Percentiles rank a stretch among this genome's conserved stretches.
These are phyloP conservation scores for Cytospora piceicola DNA, from an alignment of 2,329 filamentous ascomycete species.

Conservation along the genomic window DNA sequence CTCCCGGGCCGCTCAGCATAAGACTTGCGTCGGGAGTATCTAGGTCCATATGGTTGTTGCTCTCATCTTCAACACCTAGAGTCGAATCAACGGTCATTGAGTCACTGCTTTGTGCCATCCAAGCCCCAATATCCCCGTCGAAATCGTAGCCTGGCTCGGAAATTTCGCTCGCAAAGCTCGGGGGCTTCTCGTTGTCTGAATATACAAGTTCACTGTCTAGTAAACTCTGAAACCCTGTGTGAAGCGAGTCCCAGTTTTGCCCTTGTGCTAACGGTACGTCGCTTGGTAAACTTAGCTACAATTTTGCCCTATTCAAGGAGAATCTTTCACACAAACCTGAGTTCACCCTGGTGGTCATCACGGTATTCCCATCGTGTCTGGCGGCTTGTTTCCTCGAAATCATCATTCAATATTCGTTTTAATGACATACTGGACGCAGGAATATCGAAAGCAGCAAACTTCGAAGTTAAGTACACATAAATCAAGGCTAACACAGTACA, in stretches of 20 bases:
- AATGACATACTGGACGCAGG: not conserved
- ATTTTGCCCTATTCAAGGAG: not conserved
- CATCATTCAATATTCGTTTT: not conserved
- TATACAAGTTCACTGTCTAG: not conserved
- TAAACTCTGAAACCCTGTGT: not conserved
- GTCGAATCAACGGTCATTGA: not conserved
- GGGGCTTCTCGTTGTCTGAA: not conserved
- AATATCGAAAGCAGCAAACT: no score
- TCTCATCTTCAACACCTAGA: not conserved
- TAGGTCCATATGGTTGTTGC: not conserved
- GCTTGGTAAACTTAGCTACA: not conserved
- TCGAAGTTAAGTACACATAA: no score
- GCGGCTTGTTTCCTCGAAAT: not conserved
- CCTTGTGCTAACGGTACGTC: not conserved
- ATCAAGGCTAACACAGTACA: no score
- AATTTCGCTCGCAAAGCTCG: not conserved
- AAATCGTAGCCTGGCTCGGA: not conserved
- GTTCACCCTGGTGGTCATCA: not conserved
- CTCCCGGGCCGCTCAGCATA: no score
- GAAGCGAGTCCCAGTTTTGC: not conserved
- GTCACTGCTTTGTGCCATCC: not conserved
- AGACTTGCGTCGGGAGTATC: not conserved
- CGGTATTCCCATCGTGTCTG: not conserved
- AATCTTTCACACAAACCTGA: not conserved
- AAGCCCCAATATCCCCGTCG: not conserved